Evolutionary conservation across 306 rosid species (phyloP).

Genomic region (Nissolia schottii): DNA sequence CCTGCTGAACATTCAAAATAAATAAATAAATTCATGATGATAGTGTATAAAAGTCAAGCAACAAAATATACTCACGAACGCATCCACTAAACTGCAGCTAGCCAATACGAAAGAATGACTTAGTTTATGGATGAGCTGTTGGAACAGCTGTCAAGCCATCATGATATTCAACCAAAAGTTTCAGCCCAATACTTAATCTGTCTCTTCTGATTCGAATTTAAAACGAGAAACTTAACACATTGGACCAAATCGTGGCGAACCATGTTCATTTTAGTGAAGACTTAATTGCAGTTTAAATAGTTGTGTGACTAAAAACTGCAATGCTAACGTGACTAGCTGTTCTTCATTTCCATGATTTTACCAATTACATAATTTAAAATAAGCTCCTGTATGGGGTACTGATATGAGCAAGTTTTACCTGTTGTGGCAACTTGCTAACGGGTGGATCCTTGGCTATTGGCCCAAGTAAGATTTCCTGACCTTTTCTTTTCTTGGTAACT

Average conservation of each 20-base stretch:
- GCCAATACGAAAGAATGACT: not conserved
- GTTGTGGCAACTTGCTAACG: constrained; percentile 57
- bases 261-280: constrained; percentile 10
- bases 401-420: constrained; percentile 53
- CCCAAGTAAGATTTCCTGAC: constrained; percentile 71
- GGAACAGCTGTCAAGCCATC: constrained; percentile 1
- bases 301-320: constrained; percentile 2
- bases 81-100: constrained; percentile 14
- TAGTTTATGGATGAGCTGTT: not conserved
- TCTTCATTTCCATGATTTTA: constrained; percentile 9
- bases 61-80: not conserved
- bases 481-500: constrained; percentile 72
- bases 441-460: constrained; percentile 70
- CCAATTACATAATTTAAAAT: constrained; percentile 15
- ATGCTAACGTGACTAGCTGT: not conserved
- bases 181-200: not conserved
- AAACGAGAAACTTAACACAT: constrained; percentile 7
- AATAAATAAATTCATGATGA: not conserved
- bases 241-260: not conserved
- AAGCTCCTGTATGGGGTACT: not conserved
- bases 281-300: not conserved
- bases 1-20: constrained; percentile 47
- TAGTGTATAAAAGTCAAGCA: not conserved
- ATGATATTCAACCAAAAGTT: constrained; percentile 9
- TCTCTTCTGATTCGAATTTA: not conserved